Evolutionary conservation across 108 stramenopile genomes (phyloP), one percentile per base, ranked within the genome.

Genomic region (Nitzschia palea): DNA sequence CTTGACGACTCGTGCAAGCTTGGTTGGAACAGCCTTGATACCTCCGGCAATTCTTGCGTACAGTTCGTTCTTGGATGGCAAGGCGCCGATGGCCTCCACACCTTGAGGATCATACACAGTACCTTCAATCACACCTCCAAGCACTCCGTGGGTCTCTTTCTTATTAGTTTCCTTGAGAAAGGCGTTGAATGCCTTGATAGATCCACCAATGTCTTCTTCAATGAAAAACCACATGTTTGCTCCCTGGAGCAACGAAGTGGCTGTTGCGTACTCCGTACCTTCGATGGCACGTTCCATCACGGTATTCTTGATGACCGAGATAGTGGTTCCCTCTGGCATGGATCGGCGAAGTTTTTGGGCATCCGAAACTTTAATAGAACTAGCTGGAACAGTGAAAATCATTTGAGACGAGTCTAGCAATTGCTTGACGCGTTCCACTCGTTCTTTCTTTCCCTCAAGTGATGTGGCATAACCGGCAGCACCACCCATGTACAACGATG

Each of bases 211-310:
- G 62, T 97, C 92, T 52, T 94, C 91, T 59, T 95, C 91, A 45
- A 95, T 86, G 78, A 97, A 97, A 63, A 97, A 90, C 96, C 96
- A 97, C 89, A 92, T 84, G 84, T 97, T 97, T 52, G 90, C 74
- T 17, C 95, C 95, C 63, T 76, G 82, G 14, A 91, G 77, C 62
- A 90, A 44, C 15, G 68, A 62, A 12, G 67, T 51, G 40, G 80
- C 86, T 30, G 64, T 53, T 74, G 88, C 88, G 44, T 80, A 94
- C 6, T 76, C 68, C 29, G 90, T 88, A 26, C 90, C 96, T 54
- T 90, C 88, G 22, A 90, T 54, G 33, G 96, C 95, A 27, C 90
- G 85, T 20, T 44, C 30, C 95, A 97, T 95, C 51, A 97, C 84
- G 34, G 81, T 95, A 77, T 97, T 97, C 81, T 97, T 97, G 34